These are phyloP conservation scores for Elsinoe batatas DNA, from an alignment of 2,329 filamentous ascomycete genomes.

Conservation along the genomic window DNA sequence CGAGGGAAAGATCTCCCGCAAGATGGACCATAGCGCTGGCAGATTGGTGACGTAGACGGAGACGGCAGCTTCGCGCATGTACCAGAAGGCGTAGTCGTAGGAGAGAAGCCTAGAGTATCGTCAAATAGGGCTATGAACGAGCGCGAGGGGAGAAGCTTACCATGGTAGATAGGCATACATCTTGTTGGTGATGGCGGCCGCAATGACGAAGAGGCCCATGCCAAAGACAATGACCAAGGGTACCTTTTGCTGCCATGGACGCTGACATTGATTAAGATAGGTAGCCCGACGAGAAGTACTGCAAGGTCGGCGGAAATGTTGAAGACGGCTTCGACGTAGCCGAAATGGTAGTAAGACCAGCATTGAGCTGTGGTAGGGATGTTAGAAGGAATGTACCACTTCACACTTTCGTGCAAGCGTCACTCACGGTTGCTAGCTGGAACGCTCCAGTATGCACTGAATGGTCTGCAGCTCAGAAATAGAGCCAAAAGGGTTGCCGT, in stretches of 20 bases:
- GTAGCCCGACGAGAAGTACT: conserved; percentile 16
- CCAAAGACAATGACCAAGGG: conserved; percentile 16
- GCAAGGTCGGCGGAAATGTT: conserved; percentile 17
- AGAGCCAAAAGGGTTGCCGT: conserved; percentile 14
- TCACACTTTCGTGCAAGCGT: background rate
- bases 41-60: conserved; percentile 16
- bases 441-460: conserved; percentile 17
- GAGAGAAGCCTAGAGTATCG: background rate
- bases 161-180: conserved; percentile 14
- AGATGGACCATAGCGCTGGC: conserved; percentile 16
- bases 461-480: conserved; percentile 16
- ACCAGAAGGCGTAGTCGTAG: conserved; percentile 16
- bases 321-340: conserved; percentile 16
- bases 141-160: background rate
- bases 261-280: conserved; percentile 15
- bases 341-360: conserved; percentile 16
- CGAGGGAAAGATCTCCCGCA: conserved; percentile 13
- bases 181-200: conserved; percentile 17
- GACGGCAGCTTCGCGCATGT: conserved; percentile 16
- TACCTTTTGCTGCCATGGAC: conserved; percentile 16
- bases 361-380: conserved; percentile 11
- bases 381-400: too few species aligned
- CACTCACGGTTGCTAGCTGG: conserved; percentile 5
- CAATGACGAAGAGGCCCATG: conserved; percentile 17
- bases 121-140: background rate